phyloP scores from a whole-genome alignment of 176 grass and related monocot genomes.

The Rhynchospora pubera region DNA sequence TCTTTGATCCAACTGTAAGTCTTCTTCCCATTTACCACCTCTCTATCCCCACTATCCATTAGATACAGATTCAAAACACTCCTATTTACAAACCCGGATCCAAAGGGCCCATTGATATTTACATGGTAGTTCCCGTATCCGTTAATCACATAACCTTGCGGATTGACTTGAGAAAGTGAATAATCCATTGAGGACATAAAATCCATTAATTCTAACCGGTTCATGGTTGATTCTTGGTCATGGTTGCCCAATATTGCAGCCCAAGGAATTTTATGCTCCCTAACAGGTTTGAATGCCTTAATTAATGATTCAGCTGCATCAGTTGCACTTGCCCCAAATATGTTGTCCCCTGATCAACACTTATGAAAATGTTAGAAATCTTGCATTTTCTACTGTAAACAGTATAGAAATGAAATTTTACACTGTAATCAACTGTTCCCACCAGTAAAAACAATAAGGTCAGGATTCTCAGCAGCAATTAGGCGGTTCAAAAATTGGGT shows the following conservation, averaged over 20 bases:
- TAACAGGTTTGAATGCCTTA: conserved; percentile 60
- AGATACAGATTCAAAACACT: conserved; percentile 92
- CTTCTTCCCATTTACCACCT: conserved; percentile 46
- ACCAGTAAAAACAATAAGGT: conserved; percentile 92
- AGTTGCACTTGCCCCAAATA: conserved; percentile 82
- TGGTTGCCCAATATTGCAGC: conserved; percentile 88
- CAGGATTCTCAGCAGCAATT: conserved; percentile 69
- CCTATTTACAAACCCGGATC: conserved; percentile 48
- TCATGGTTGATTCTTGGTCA: conserved; percentile 94
- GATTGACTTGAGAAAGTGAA: conserved; percentile 84
- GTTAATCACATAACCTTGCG: conserved; percentile 58
- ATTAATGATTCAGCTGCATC: conserved; percentile 93
- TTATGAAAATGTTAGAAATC: conserved; percentile 2
- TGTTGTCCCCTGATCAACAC: conserved; percentile 73
- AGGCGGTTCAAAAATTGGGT: conserved; percentile 65
- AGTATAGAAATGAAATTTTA: neutral
- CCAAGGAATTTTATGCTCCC: conserved; percentile 65
- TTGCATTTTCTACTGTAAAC: neutral
- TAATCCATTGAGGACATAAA: conserved; percentile 94
- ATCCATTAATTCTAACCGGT: conserved; percentile 61
- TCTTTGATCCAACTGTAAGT: conserved; percentile 93
- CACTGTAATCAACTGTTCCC: neutral
- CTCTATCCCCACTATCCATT: conserved; percentile 75
- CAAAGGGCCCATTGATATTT: conserved; percentile 55
- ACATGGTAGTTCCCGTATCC: conserved; percentile 87